These are phyloP conservation scores for Lepiota brunneoincarnata DNA, from an alignment of 768 basidiomycete species.

Conservation along the genomic window DNA sequence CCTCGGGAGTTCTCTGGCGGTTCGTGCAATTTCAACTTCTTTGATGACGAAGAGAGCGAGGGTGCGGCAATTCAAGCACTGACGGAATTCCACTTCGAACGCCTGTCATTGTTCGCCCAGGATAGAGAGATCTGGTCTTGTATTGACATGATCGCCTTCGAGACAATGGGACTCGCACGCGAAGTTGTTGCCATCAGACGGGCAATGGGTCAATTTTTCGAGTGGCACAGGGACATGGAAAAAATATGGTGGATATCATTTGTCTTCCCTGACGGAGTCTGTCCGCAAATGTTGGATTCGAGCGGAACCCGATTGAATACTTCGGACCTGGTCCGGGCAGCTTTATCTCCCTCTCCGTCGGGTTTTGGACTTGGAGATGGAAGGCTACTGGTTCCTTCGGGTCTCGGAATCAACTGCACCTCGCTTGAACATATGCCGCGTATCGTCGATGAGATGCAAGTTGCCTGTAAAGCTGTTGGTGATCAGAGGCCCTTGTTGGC, in stretches of 20 bases:
- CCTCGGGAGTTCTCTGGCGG: constrained; percentile 41
- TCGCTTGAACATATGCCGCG: constrained; percentile 37
- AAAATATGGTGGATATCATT: constrained; percentile 80
- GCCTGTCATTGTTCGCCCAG: constrained; percentile 51
- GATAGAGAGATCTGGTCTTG: constrained; percentile 49
- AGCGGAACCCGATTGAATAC: constrained; percentile 25
- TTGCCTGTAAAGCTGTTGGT: constrained; percentile 15
- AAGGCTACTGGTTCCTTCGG: constrained; percentile 35
- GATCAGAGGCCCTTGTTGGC: constrained; percentile 48
- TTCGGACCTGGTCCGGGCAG: constrained; percentile 41
- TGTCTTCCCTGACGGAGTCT: constrained; percentile 53
- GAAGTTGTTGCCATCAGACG: constrained; percentile 65
- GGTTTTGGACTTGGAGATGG: constrained; percentile 10
- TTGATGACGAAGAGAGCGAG: constrained; percentile 29
- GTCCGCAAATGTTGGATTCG: constrained; percentile 33
- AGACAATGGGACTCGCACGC: constrained; percentile 67
- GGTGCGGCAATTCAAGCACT: constrained; percentile 48
- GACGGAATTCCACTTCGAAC: constrained; percentile 58
- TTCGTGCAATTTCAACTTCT: constrained; percentile 40
- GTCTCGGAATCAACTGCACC: constrained; percentile 78
- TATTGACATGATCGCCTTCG: constrained; percentile 70
- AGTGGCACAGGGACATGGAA: constrained; percentile 21
- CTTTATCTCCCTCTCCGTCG: constrained; percentile 25
- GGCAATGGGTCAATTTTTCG: constrained; percentile 46
- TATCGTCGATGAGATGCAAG: constrained; percentile 36